A percentile compares a stretch with the other conserved stretches of the same genome.
Conservation (phyloP, 441 rosid genomes). For the Croton setiger region DNA sequence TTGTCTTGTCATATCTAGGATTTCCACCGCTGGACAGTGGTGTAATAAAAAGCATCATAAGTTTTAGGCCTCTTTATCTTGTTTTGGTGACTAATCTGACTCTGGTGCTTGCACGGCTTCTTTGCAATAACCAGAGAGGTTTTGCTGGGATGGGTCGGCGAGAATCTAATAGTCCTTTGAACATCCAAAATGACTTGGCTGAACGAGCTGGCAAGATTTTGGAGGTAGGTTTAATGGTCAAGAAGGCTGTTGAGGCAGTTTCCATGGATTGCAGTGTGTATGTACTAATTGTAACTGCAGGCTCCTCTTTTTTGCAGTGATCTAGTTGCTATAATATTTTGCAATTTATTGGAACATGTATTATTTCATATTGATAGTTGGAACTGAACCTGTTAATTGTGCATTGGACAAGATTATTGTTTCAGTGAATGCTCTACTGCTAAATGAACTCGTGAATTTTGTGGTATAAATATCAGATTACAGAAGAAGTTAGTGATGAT, state of each 20-base stretch:
- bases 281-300: slow-evolving; percentile 49
- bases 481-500: background rate
- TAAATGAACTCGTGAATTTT: background rate
- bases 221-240: slow-evolving; percentile 54
- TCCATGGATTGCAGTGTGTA: slow-evolving; percentile 70
- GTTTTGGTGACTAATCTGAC: slow-evolving; percentile 56
- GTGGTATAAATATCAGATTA: background rate
- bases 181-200: slow-evolving; percentile 40
- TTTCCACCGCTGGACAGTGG: slow-evolving; percentile 49
- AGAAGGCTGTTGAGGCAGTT: slow-evolving; percentile 63
- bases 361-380: slow-evolving; percentile 8
- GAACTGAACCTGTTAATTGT: background rate
- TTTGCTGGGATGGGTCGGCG: slow-evolving; percentile 20
- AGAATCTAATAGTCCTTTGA: slow-evolving; percentile 27
- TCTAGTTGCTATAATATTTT: slow-evolving; percentile 17
- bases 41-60: slow-evolving; percentile 33
- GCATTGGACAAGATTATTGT: background rate
- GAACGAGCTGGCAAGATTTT: slow-evolving; percentile 58
- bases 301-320: slow-evolving; percentile 41
- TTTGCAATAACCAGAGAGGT: slow-evolving; percentile 31
- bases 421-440: background rate
- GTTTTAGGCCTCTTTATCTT: slow-evolving; percentile 66
- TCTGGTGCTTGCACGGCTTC: slow-evolving; percentile 41
- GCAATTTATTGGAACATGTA: background rate
- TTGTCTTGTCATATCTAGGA: slow-evolving; percentile 46